Conservation (phyloP, 2,329 filamentous ascomycete species). For the Pseudopyrenochaeta lycopersici region DNA sequence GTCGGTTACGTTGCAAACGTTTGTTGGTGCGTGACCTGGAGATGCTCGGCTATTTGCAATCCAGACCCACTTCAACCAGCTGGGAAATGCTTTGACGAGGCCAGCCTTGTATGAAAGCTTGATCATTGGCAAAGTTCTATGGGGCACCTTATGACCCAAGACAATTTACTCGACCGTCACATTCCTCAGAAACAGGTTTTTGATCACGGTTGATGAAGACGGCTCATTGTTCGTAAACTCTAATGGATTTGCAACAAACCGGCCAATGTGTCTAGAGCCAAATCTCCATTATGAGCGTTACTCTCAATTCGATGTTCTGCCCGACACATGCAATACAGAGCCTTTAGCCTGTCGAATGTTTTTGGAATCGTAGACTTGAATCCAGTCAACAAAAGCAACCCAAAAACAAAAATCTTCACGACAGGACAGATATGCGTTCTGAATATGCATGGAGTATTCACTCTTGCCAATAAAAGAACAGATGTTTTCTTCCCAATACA, state of each 20-base stretch:
- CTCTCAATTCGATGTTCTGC: no score
- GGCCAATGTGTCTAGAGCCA: no score
- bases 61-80: neutral
- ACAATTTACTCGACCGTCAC: neutral
- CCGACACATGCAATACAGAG: no score
- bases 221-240: neutral
- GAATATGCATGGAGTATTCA: neutral
- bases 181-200: neutral
- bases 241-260: neutral
- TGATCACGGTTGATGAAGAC: neutral
- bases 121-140: neutral
- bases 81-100: neutral
- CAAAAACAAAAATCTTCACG: no score
- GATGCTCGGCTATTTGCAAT: neutral
- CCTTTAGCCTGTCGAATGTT: no score
- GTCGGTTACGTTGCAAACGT: neutral
- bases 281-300: neutral
- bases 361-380: no score
- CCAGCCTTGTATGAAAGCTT: neutral
- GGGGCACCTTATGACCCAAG: neutral
- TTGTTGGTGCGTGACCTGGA: neutral
- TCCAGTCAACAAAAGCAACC: no score
- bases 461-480: neutral
- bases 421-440: no score
- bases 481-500: neutral